These are phyloP conservation scores for Pleurotus sapidus DNA, from an alignment of 768 basidiomycete species.

Conservation along the genomic window DNA sequence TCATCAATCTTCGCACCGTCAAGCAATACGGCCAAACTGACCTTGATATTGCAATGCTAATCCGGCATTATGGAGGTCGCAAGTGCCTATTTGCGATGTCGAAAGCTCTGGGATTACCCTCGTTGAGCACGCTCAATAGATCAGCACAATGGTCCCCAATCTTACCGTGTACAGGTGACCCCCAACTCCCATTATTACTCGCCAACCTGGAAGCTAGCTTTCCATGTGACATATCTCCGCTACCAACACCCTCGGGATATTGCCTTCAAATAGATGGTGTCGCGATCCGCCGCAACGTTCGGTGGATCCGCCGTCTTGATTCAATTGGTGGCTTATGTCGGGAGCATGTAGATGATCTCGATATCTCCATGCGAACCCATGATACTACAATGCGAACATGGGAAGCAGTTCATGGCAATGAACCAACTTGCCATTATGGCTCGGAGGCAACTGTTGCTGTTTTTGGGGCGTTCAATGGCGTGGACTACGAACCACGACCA, in stretches of 20 bases:
- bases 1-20: background rate
- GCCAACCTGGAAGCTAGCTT: background rate
- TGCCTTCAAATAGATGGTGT: background rate
- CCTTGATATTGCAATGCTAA: background rate
- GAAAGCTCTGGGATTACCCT: background rate
- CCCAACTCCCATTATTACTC: background rate
- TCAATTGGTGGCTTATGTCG: background rate
- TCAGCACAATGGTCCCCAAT: background rate
- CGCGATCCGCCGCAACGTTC: background rate
- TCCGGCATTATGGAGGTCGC: background rate
- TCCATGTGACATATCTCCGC: background rate
- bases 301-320: background rate
- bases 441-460: constrained; percentile 4
- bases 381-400: too few species aligned
- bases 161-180: background rate
- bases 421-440: constrained; percentile 4
- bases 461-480: background rate
- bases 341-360: background rate
- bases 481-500: constrained; percentile 9
- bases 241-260: background rate
- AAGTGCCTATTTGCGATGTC: background rate
- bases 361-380: background rate
- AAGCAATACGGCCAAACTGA: background rate
- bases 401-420: background rate
- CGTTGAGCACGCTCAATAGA: background rate